Percentiles rank a stretch among this genome's conserved stretches.
phyloP scores from a whole-genome alignment of 164 flowering plant species.

The Piper longum region DNA sequence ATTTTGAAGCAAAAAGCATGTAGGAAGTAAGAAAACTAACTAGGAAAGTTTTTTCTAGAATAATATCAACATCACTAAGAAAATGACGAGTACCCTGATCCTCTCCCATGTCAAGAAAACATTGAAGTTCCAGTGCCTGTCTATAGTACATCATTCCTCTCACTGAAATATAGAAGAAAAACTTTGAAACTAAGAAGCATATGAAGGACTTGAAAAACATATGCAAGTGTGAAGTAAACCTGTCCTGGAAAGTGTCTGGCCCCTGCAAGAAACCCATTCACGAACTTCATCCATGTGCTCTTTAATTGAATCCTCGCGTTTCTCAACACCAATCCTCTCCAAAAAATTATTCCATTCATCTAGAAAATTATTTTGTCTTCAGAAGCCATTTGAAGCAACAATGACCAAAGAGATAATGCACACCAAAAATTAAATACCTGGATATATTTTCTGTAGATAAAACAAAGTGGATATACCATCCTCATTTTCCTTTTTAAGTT shows the following conservation, averaged over 20 bases:
- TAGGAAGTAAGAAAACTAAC: not conserved
- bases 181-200: not conserved
- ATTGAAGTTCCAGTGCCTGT: slow-evolving; percentile 76
- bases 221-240: slow-evolving; percentile 23
- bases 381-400: slow-evolving; percentile 3
- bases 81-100: slow-evolving; percentile 32
- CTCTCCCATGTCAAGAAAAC: slow-evolving; percentile 58
- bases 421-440: slow-evolving; percentile 31
- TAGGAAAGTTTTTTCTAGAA: no score
- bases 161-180: slow-evolving; percentile 32
- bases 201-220: slow-evolving; percentile 1
- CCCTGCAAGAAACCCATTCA: slow-evolving; percentile 93
- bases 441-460: slow-evolving; percentile 83
- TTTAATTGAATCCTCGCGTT: slow-evolving; percentile 14
- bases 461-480: slow-evolving; percentile 88
- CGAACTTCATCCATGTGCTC: slow-evolving; percentile 19
- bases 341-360: slow-evolving; percentile 79
- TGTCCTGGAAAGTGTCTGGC: slow-evolving; percentile 88
- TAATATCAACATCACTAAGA: not conserved
- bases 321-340: slow-evolving; percentile 34
- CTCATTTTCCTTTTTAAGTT: slow-evolving; percentile 78
- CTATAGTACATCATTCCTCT: slow-evolving; percentile 99
- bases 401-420: not conserved
- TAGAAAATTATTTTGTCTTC: slow-evolving; percentile 7
- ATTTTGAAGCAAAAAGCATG: not conserved